Percentiles rank a stretch among this genome's conserved stretches.
Evolutionary conservation across 345 rosid genomes (phyloP).

Genomic region (Capsella bursapastoris): DNA sequence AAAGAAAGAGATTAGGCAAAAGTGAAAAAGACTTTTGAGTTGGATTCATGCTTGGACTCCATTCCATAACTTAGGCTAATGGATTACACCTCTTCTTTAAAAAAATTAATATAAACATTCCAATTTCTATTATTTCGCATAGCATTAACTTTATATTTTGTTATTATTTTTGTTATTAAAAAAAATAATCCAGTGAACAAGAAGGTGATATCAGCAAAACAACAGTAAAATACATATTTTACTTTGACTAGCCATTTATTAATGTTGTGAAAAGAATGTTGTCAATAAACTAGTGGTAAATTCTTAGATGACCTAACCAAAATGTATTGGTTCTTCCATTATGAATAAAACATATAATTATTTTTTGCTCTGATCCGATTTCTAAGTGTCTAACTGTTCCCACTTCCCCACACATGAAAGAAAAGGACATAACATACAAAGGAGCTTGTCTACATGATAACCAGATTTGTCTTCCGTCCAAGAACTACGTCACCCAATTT

Average conservation of each 20-base stretch:
- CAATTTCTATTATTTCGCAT: constrained; percentile 30
- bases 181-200: constrained; percentile 16
- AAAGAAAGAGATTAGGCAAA: constrained; percentile 26
- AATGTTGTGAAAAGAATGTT: neutral
- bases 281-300: constrained; percentile 30
- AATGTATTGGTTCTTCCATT: constrained; percentile 32
- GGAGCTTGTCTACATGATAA: constrained; percentile 28
- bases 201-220: constrained; percentile 33
- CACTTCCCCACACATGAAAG: constrained; percentile 42
- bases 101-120: neutral
- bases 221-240: constrained; percentile 21
- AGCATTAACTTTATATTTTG: constrained; percentile 18
- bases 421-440: constrained; percentile 37
- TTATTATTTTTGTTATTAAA: neutral
- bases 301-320: constrained; percentile 40
- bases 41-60: constrained; percentile 51
- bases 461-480: neutral
- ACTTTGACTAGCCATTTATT: constrained; percentile 5
- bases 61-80: constrained; percentile 47
- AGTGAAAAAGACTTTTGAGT: constrained; percentile 28
- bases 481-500: constrained; percentile 6
- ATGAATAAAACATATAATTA: constrained; percentile 1
- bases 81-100: constrained; percentile 43
- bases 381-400: constrained; percentile 16
- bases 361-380: constrained; percentile 7